Conservation (phyloP, 2,329 filamentous ascomycete species). For the Fusarium circinatum region DNA sequence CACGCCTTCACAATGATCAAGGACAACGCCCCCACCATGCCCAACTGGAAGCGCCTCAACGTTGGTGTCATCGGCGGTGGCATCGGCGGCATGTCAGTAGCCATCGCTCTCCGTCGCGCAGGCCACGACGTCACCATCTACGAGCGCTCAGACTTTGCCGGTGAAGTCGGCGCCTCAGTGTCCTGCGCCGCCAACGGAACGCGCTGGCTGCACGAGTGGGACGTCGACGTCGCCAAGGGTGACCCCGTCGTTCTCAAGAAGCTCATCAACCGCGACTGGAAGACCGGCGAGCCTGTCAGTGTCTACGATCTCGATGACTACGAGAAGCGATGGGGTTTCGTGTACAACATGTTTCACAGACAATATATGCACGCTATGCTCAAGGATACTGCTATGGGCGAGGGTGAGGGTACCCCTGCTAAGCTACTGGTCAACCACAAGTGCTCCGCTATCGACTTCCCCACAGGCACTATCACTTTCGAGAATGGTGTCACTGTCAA, state of each 20-base stretch:
- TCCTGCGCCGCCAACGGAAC: slow-evolving; percentile 77
- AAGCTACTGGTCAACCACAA: slow-evolving; percentile 66
- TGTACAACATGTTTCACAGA: slow-evolving; percentile 76
- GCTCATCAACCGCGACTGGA: slow-evolving; percentile 77
- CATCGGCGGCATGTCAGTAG: slow-evolving; percentile 59
- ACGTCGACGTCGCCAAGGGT: slow-evolving; percentile 70
- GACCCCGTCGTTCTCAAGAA: slow-evolving; percentile 73
- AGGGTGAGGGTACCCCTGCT: slow-evolving; percentile 64
- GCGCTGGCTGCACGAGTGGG: slow-evolving; percentile 75
- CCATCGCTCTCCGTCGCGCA: slow-evolving; percentile 58
- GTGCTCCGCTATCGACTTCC: slow-evolving; percentile 64
- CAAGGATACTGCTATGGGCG: slow-evolving; percentile 66
- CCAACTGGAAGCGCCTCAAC: slow-evolving; percentile 57
- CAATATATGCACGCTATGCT: slow-evolving; percentile 76
- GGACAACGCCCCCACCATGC: slow-evolving; percentile 20
- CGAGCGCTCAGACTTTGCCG: slow-evolving; percentile 72
- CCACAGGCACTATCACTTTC: slow-evolving; percentile 62
- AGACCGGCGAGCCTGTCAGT: slow-evolving; percentile 72
- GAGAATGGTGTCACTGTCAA: slow-evolving; percentile 59
- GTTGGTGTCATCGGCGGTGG: slow-evolving; percentile 59
- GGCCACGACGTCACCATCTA: slow-evolving; percentile 69
- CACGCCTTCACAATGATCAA: slow-evolving; percentile 21
- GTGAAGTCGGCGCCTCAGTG: slow-evolving; percentile 74
- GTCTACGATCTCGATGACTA: slow-evolving; percentile 73
- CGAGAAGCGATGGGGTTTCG: slow-evolving; percentile 70